Conservation (phyloP, 345 rosid species). For the Brassica carinata region DNA sequence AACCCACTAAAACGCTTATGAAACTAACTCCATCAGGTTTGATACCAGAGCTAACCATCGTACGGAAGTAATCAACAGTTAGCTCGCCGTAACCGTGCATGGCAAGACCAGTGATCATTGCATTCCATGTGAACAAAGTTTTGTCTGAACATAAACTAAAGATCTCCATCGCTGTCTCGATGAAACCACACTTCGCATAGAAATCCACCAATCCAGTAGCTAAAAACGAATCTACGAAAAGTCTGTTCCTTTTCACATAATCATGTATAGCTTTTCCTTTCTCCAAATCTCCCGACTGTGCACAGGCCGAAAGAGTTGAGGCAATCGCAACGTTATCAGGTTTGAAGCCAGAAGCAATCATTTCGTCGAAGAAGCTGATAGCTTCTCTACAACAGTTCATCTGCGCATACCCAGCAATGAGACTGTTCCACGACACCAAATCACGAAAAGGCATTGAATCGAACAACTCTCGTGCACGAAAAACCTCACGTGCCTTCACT, state of each 20-base stretch:
- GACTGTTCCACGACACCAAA: conserved; percentile 70
- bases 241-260: conserved; percentile 39
- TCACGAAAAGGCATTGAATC: conserved; percentile 62
- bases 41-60: conserved; percentile 54
- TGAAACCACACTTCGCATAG: conserved; percentile 67
- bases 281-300: conserved; percentile 59
- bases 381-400: conserved; percentile 48
- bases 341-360: conserved; percentile 46
- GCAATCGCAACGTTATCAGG: conserved; percentile 66
- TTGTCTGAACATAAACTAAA: conserved; percentile 51
- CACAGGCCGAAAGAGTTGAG: conserved; percentile 83
- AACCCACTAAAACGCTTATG: conserved; percentile 65
- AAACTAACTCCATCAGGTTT: conserved; percentile 62
- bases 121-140: conserved; percentile 64
- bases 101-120: conserved; percentile 70
- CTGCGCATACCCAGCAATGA: conserved; percentile 64
- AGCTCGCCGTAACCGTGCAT: conserved; percentile 61
- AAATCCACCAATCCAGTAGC: conserved; percentile 70
- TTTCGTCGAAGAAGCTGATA: conserved; percentile 48
- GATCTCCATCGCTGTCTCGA: conserved; percentile 48
- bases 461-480: conserved; percentile 52
- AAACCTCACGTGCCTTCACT: conserved; percentile 55
- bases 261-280: conserved; percentile 57
- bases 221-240: conserved; percentile 57
- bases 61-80: conserved; percentile 49